Evolutionary conservation across 805 yeast genomes (phyloP).

Genomic region (Dipodascus geniculatus): DNA sequence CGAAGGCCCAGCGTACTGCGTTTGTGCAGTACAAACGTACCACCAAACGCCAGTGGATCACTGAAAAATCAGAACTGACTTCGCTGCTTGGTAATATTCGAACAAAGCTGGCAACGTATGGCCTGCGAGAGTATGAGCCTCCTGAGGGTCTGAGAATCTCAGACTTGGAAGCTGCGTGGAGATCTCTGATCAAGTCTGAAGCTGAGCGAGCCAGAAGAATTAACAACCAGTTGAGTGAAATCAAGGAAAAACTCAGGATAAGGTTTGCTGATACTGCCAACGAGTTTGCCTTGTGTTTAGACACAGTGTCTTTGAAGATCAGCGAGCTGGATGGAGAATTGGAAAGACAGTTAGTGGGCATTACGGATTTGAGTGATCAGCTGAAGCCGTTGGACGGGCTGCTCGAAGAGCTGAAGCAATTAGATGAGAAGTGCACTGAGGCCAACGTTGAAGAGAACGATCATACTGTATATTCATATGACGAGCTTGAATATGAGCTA

Average conservation of each 20-base stretch:
- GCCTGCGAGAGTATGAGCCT: conserved; percentile 26
- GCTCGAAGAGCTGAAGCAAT: conserved; percentile 19
- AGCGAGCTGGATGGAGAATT: conserved; percentile 26
- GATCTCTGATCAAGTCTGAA: conserved; percentile 22
- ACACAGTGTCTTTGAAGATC: conserved; percentile 19
- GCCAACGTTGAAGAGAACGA: conserved; percentile 31
- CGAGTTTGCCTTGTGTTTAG: conserved; percentile 19
- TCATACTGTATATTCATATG: conserved; percentile 25
- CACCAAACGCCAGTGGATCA: conserved; percentile 28
- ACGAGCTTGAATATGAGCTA: conserved; percentile 30
- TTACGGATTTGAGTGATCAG: conserved; percentile 27
- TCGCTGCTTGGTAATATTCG: conserved; percentile 27
- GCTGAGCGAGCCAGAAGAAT: conserved; percentile 23
- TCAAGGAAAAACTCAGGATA: conserved; percentile 24
- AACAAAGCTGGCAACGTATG: conserved; percentile 27
- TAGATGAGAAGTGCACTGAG: conserved; percentile 20
- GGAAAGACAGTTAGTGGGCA: conserved; percentile 28
- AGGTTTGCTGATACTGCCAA: conserved; percentile 27
- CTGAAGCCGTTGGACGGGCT: conserved; percentile 26
- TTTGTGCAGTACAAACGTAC: conserved; percentile 21
- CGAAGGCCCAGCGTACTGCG: conserved; percentile 17
- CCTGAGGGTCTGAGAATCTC: conserved; percentile 21
- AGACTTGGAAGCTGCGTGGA: conserved; percentile 26
- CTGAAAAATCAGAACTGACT: conserved; percentile 27
- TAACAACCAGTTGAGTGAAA: conserved; percentile 22